Evolutionary conservation across 805 yeast species (phyloP), one percentile per base, ranked within the genome.

Genomic region (Saccharomycopsis oosterbeekiorum): DNA sequence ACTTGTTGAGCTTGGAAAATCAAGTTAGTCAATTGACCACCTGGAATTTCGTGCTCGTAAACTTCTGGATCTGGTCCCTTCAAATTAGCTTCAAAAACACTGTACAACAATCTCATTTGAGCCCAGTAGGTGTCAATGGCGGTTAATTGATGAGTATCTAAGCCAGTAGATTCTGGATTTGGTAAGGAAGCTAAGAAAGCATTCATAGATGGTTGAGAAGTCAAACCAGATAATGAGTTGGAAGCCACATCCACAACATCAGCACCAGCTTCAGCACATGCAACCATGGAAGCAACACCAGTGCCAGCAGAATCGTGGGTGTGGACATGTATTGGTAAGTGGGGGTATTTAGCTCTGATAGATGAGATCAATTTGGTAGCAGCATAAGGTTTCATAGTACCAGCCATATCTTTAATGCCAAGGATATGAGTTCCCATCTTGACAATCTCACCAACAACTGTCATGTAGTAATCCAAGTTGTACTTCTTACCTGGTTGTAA

Each of bases 51-150:
- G 78, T 94, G 99, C 69, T 85, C 85, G 77, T 94, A 94, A 62
- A 94, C 99, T 76, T 94, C 99, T 69, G 99, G 98, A 77, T 94
- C 99, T 64, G 99, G 98, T 62, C 99, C 99, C 82, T 94, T 94
- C 75, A 94, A 83, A 72, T 94, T 97, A 60, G 99, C 97, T 77
- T 91, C 99, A 76, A 94, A 94, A 75, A 97, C 91, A 57, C 97
- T 89, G 80, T 94, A 94, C 67, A 94, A 78, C 73, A 94, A 80
- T 78, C 99, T 85, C 93, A 94, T 94, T 79, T 94, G 97, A 57
- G 96, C 96, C 99, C 99, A 94, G 82, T 94, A 94, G 64, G 89
- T 77, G 75, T 94, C 99, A 66, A 94, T 74, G 71, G 85, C 94
- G 69, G 96, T 83, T 56, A 90, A 89, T 66, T 83, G 78, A 59